Evolutionary conservation across 1,139 yeast genomes (phyloP), one percentile per base, ranked within the genome.

Genomic region (Kodamaea alishanica): DNA sequence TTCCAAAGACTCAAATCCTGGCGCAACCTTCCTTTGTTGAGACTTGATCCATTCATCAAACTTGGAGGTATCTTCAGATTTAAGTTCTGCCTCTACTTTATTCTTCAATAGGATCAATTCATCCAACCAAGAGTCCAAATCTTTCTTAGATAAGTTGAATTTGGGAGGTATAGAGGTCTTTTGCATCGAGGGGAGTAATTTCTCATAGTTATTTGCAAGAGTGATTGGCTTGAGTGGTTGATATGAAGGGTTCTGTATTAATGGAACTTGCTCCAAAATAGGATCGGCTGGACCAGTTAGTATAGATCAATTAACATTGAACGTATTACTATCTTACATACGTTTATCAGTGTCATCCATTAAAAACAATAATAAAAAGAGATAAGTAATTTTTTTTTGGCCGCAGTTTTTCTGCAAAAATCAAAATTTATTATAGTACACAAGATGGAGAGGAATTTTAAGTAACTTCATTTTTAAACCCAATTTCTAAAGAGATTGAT

Each of bases 151-250:
- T 12, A 69, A 39, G 32, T 60, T 62, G 32, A 68, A 46, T 39
- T 64, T 65, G 3, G 77, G 77, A 2, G 77, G 76, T 15, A 62
- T 50, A 10, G 65, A 67, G 1, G 69, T 58, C 7, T 41, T 50
- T 6, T 65, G 46, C 25, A 70, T 46, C 6, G 63, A 58, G 2
- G 74, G 67, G 23, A 70, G 51, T 24, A 71, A 49, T 46, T 67
- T 68, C 41, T 63, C 66, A 55, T 75, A 81, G 47, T 73, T 74
- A 38, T 71, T 60, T 30, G 80, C 76, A 29, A 81, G 61, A 2
- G 79, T 71, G 26, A 79, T 67, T 2, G 84, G 76, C 47, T 72
- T 76, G 4, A 86, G 84, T 0, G 82, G 78, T 41, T 70, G 74
- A 47, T 63, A 70, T 22, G 66, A 61, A 0, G 83, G 84, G 39